phyloP scores from a whole-genome alignment of 2,329 filamentous ascomycete genomes.

The Zymoseptoria ardabiliae region DNA sequence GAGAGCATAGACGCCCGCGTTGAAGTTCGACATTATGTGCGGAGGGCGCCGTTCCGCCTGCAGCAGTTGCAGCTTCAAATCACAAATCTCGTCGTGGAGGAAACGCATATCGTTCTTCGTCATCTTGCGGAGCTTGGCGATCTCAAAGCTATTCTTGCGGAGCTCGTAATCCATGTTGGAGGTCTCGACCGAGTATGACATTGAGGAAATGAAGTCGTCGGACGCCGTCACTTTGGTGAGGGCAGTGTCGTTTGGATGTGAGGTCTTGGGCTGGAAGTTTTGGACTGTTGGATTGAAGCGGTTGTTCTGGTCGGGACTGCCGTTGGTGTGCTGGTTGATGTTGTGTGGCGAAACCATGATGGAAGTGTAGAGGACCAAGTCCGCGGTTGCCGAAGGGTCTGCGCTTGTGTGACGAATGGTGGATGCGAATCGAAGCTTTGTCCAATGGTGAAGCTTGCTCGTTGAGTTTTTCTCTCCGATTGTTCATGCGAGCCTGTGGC shows the following conservation, averaged over 20 bases:
- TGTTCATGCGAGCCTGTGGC: neutral
- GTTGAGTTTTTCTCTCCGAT: neutral
- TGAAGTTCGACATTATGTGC: neutral
- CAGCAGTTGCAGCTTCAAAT: neutral
- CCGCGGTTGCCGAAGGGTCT: neutral
- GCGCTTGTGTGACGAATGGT: neutral
- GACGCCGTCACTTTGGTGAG: neutral
- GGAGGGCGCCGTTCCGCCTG: neutral
- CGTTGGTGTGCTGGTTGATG: neutral
- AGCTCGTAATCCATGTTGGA: neutral
- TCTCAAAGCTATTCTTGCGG: neutral
- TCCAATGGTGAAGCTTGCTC: neutral
- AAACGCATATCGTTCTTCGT: slow-evolving; percentile 8
- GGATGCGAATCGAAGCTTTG: no score
- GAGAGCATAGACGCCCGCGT: neutral
- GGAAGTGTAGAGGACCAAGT: neutral
- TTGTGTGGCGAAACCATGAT: neutral
- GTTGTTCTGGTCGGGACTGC: neutral
- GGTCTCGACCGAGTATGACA: neutral
- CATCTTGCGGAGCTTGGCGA: slow-evolving; percentile 4
- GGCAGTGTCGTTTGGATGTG: neutral
- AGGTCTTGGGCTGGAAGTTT: neutral
- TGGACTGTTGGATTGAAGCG: neutral
- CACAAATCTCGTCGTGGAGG: slow-evolving; percentile 7
- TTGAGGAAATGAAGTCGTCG: neutral